Conservation (phyloP, 2,329 filamentous ascomycete genomes). For the Fusarium sp. region DNA sequence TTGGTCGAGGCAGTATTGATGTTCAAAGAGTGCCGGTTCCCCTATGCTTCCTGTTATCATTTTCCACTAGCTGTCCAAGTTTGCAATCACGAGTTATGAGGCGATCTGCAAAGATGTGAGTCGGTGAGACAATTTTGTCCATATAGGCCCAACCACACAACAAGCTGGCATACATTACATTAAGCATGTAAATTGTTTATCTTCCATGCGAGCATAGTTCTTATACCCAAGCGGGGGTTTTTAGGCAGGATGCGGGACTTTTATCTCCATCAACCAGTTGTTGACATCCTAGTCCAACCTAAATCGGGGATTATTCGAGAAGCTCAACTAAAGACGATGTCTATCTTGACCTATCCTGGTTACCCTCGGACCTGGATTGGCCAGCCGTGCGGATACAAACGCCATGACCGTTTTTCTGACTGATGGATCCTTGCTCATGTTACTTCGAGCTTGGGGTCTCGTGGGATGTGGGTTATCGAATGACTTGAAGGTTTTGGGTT, state of each 20-base stretch:
- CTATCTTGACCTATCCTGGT: background rate
- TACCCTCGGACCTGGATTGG: background rate
- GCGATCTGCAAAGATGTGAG: slow-evolving; percentile 2
- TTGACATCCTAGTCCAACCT: slow-evolving; percentile 5
- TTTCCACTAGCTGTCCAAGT: background rate
- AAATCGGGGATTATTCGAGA: slow-evolving; percentile 25
- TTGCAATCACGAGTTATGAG: background rate
- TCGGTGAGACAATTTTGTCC: background rate
- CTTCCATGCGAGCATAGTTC: background rate
- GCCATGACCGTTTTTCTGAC: slow-evolving; percentile 17
- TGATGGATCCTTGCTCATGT: slow-evolving; percentile 7
- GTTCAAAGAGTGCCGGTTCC: background rate
- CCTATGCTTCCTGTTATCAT: background rate
- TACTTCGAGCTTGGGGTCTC: slow-evolving; percentile 6
- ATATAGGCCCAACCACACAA: background rate
- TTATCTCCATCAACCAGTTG: slow-evolving; percentile 3
- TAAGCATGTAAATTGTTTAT: background rate
- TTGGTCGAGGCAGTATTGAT: slow-evolving; percentile 1
- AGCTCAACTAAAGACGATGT: slow-evolving; percentile 5
- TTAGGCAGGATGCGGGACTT: slow-evolving; percentile 15
- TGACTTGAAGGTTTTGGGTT: slow-evolving; percentile 18
- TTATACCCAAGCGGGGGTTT: slow-evolving; percentile 3
- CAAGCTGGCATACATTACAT: background rate
- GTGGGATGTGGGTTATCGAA: slow-evolving; percentile 37
- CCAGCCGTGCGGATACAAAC: slow-evolving; percentile 4